These are phyloP conservation scores for Balamuthia mandrillaris DNA, from an alignment of 208 protist species.

Conservation along the genomic window DNA sequence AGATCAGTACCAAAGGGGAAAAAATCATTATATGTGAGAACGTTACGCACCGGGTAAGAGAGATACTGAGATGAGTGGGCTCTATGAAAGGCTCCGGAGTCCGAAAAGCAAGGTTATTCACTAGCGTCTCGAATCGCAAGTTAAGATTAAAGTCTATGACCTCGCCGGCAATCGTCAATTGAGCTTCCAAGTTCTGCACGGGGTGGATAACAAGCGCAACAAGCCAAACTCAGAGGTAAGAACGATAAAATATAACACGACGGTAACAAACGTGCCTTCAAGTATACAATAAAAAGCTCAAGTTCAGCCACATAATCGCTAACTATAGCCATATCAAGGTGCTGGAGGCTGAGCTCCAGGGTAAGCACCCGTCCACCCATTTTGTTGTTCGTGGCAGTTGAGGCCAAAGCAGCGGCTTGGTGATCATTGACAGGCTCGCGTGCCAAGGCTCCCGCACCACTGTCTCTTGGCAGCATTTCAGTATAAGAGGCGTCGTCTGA, in stretches of 20 bases:
- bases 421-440: no score
- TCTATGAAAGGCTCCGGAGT: constrained; percentile 16
- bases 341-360: not conserved
- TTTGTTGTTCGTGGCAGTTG: no score
- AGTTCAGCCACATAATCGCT: constrained; percentile 3
- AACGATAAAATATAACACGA: not conserved
- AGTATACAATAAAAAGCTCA: constrained; percentile 12
- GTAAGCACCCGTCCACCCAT: no score
- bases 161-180: not conserved
- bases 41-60: not conserved
- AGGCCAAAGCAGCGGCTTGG: no score
- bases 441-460: no score
- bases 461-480: no score
- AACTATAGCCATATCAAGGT: not conserved
- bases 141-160: not conserved
- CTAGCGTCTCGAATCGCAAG: not conserved
- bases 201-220: not conserved
- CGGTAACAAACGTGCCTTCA: not conserved
- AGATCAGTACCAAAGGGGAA: not conserved
- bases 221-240: not conserved
- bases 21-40: no score
- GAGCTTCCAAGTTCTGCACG: constrained; percentile 1
- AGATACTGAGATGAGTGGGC: not conserved
- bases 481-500: no score
- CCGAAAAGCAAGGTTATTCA: constrained; percentile 7